Base-by-base conservation (phyloP, 140 eudicot genomes). In the Erigeron philadelphicus region DNA sequence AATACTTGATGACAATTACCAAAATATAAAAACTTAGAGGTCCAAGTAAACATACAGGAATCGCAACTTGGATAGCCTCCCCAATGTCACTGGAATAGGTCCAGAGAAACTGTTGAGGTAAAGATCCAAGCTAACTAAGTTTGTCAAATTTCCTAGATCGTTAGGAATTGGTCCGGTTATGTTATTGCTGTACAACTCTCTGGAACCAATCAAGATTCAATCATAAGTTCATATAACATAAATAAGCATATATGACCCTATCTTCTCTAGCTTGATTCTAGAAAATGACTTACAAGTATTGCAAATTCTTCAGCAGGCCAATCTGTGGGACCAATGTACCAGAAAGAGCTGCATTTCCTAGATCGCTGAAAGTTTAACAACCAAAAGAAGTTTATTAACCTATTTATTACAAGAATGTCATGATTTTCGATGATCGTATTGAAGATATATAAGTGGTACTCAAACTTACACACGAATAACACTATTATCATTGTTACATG, bases 291-390 rank as follows among this genome's bases (percentile, higher is more conserved):
- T 86, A 88, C 97, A 91, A 72, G 80, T 91, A 91, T 78, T 91
- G 95, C 82, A 91, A 81, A 81, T 91, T 91, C 81, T 88, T 88
- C 80, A 91, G 73, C 71, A 80, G 81, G 44, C 96, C 97, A 73
- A 91, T 90, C 75, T 86, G 96, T 21, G 97, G 84, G 15, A 88
- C 97, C 77, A 91, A 52, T 68, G 82, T 81, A 75, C 97, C 97
- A 45, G 97, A 91, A 44, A 91, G 78, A 72, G 89, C 96, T n/a
- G 97, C 97, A 82, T 91, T 91, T 42, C 97, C 97, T 9, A 91
- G 83, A 86, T 91, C 97, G 70, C 97, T 91, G 90, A 18, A 8
- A 86, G 48, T 3, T 42, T 6, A 35, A 17, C 48, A 47, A 54
- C 8, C 13, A 9, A 23, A 23, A 6, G 63, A 2, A 54, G 7